Percentiles rank a stretch among this genome's conserved stretches.
Evolutionary conservation across 257 asterid genomes (phyloP).

Genomic region (Perilla frutescens): DNA sequence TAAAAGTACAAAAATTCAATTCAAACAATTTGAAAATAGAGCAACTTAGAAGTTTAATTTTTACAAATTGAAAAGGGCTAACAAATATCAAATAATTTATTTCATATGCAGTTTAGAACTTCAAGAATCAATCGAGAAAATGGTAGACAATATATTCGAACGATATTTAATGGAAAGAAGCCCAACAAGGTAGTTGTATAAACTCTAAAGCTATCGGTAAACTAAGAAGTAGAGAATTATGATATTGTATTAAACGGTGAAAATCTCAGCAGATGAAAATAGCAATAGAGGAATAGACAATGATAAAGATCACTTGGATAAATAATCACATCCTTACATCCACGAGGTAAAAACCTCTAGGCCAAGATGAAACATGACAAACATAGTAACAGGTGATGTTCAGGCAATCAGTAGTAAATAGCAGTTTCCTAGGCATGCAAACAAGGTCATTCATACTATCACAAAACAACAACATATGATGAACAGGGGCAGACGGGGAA

Average conservation of each 20-base stretch:
- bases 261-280: background rate
- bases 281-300: background rate
- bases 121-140: no score
- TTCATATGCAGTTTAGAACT: no score
- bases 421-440: slow-evolving; percentile 24
- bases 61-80: no score
- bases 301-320: slow-evolving; percentile 26
- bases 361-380: slow-evolving; percentile 18
- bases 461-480: slow-evolving; percentile 7
- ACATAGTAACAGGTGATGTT: slow-evolving; percentile 14
- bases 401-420: slow-evolving; percentile 26
- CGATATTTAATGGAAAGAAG: background rate
- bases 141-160: background rate
- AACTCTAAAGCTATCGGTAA: background rate
- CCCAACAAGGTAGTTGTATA: background rate
- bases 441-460: slow-evolving; percentile 11
- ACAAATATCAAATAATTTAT: no score
- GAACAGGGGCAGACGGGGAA: background rate
- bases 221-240: slow-evolving; percentile 3
- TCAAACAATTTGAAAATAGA: no score
- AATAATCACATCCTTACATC: slow-evolving; percentile 12
- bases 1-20: no score
- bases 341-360: slow-evolving; percentile 12
- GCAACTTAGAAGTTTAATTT: no score
- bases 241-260: background rate